phyloP scores from a whole-genome alignment of 345 rosid species.

The Reutealis trisperma region DNA sequence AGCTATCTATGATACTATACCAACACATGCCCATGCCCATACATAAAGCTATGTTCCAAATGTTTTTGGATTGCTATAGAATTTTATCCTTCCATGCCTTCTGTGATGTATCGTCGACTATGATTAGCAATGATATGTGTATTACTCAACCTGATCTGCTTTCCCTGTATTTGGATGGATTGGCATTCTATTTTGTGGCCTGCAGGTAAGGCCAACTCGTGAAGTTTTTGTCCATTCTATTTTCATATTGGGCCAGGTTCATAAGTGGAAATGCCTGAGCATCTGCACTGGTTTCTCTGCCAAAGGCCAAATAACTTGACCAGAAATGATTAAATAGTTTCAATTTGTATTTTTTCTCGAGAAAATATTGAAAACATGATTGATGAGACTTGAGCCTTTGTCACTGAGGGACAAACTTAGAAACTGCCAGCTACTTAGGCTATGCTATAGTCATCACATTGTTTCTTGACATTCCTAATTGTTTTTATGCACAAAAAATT shows the following conservation, averaged over 20 bases:
- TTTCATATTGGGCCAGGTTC: neutral
- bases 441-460: too few species aligned
- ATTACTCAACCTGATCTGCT: neutral
- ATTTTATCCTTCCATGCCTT: neutral
- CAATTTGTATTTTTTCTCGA: neutral
- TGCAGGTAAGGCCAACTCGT: neutral
- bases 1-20: neutral
- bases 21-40: too few species aligned
- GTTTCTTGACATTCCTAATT: too few species aligned
- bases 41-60: too few species aligned
- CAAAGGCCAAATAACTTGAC: neutral
- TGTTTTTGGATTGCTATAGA: neutral
- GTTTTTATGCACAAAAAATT: too few species aligned
- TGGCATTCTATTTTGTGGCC: neutral
- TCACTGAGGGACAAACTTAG: too few species aligned
- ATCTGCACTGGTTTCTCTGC: neutral
- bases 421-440: too few species aligned
- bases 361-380: neutral
- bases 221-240: neutral
- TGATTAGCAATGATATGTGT: neutral
- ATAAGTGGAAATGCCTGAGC: neutral
- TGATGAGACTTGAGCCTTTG: neutral
- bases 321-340: too few species aligned
- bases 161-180: neutral
- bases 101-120: too few species aligned